Base-by-base conservation (phyloP, 176 grass and related monocot genomes). In the Coix lacrymajobi region DNA sequence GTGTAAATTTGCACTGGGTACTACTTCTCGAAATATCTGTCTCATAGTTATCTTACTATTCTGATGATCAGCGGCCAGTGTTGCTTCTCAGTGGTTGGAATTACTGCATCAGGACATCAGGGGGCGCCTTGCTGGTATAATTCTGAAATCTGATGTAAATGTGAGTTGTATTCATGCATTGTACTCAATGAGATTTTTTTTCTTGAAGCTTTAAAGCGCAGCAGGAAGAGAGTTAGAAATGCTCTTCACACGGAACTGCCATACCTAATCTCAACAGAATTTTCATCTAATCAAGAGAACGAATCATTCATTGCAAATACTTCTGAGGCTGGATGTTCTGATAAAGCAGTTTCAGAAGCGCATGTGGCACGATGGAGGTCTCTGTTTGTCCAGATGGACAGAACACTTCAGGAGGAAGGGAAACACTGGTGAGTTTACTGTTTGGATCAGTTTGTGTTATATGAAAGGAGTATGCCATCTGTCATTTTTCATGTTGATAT, bases 381-480 rank as follows among this genome's bases (percentile, higher is more conserved):
- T 90, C 86, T 99, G 57, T 99, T 99, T 37, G 36, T 77, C 84
- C 89, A 99, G 74, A 99, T 99, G 93, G 96, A 99, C 41, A 96
- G 75, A 80, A 32, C 91, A 81, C 83, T 99, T 71, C 87, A 88
- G 60, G 96, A 99, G 64, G 96, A 99, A 78, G 92, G 88, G 49
- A 94, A 79, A 51, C 87, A 20, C 84, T 99, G 79, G 96, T 99
- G 77, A 90, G 92, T 90, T 91, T 28, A 32, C 33, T 17, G 28
- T 71, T 54, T 17, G 17, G 9, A 64, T 12, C 78, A 44, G 62
- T 44, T 56, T 83, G 78, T 32, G 44, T 14, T 46, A 26, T 31
- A 52, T 9, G 8, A 71, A 78, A 77, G 20, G 13, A 32, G 57
- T 39, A 24, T 33, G 22, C 13, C 29, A 12, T 69, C 12, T 52